These are phyloP conservation scores for Candida odintsovae DNA, from an alignment of 805 yeast genomes.

Conservation along the genomic window DNA sequence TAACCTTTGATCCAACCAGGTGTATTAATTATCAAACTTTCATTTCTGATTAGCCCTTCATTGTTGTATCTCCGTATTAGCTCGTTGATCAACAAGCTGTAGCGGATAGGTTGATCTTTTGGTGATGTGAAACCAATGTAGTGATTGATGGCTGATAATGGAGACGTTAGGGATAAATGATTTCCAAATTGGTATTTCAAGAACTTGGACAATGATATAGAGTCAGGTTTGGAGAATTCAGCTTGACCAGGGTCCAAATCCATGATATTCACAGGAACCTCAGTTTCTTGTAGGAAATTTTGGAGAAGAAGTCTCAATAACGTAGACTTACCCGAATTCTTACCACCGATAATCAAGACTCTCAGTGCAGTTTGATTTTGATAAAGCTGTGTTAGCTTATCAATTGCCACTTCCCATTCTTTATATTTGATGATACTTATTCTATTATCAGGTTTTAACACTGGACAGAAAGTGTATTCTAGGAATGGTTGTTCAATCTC, in stretches of 20 bases:
- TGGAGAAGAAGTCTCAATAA: conserved; percentile 51
- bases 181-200: conserved; percentile 32
- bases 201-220: conserved; percentile 48
- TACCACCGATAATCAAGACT: conserved; percentile 38
- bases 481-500: conserved; percentile 23
- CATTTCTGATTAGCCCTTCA: conserved; percentile 21
- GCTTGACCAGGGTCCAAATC: conserved; percentile 92
- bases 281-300: conserved; percentile 28
- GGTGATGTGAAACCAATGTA: conserved; percentile 37
- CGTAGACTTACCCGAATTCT: conserved; percentile 81
- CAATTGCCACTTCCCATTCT: conserved; percentile 34
- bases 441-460: conserved; percentile 25
- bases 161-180: conserved; percentile 18
- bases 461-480: conserved; percentile 35
- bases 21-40: conserved; percentile 57
- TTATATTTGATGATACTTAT: conserved; percentile 12
- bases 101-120: conserved; percentile 55
- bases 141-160: conserved; percentile 6
- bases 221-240: conserved; percentile 67
- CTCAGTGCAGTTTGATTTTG: conserved; percentile 23
- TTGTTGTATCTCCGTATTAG: conserved; percentile 32
- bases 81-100: conserved; percentile 36
- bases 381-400: conserved; percentile 32
- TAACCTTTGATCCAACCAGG: conserved; percentile 93
- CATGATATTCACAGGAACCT: conserved; percentile 39